Evolutionary conservation across 441 rosid genomes (phyloP).

Genomic region (Erodium texanum): DNA sequence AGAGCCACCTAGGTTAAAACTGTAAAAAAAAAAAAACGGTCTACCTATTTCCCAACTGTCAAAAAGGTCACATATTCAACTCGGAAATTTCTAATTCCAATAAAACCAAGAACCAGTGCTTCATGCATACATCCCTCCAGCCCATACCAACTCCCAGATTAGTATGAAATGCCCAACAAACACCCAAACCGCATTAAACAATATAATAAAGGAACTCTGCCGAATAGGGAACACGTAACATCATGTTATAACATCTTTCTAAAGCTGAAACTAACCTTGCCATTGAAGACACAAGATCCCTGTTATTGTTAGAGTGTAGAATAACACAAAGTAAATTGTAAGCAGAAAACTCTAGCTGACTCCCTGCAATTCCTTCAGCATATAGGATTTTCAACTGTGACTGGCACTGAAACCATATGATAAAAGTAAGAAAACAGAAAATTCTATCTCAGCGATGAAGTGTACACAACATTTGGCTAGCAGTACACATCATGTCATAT

Average conservation of each 20-base stretch:
- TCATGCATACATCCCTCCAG: too few relatives aligned
- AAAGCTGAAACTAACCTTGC: conserved; percentile 47
- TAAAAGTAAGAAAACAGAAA: not conserved
- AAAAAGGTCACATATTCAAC: too few relatives aligned
- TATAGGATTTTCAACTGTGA: conserved; percentile 88
- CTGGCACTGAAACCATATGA: conserved; percentile 59
- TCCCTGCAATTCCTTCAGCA: conserved; percentile 88
- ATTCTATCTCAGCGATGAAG: not conserved
- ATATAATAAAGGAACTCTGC: not conserved
- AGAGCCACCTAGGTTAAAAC: too few relatives aligned
- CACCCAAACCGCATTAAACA: not conserved
- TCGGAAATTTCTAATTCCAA: too few relatives aligned
- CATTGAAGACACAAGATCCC: conserved; percentile 85
- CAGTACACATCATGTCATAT: not conserved
- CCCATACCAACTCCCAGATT: not conserved
- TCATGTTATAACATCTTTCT: not conserved
- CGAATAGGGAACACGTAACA: not conserved
- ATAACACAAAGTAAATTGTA: conserved; percentile 82
- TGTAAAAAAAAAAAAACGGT: too few relatives aligned
- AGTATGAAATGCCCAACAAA: not conserved
- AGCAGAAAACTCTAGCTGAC: conserved; percentile 87
- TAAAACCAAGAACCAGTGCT: too few relatives aligned
- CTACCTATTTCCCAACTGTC: too few relatives aligned
- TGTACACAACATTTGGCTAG: not conserved
- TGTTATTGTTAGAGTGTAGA: conserved; percentile 75